A percentile compares a stretch with the other conserved stretches of the same genome.
Conservation (phyloP, 441 rosid species). For the Eutrema salsugineum region DNA sequence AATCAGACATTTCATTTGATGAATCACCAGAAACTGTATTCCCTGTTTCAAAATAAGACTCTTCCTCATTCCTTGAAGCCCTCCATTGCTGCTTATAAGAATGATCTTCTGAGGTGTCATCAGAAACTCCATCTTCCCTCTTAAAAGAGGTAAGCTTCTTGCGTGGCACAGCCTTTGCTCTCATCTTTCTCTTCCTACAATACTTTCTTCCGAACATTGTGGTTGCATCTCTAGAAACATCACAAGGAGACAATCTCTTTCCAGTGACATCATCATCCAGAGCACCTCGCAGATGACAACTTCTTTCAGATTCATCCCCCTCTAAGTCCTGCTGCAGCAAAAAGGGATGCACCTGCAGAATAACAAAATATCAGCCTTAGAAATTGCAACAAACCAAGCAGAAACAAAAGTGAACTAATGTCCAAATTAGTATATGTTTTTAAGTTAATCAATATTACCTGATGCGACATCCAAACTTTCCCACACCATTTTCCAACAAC, state of each 20-base stretch:
- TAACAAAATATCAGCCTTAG: not conserved
- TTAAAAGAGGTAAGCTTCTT: constrained; percentile 47
- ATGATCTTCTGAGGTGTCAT: constrained; percentile 53
- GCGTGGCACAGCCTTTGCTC: constrained; percentile 34
- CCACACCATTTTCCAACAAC: constrained; percentile 99
- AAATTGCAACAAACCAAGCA: not conserved
- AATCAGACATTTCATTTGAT: constrained; percentile 42
- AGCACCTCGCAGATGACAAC: constrained; percentile 28
- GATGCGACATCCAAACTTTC: constrained; percentile 98
- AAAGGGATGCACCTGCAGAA: constrained; percentile 63
- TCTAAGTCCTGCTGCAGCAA: constrained; percentile 49
- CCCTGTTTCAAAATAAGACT: constrained; percentile 39
- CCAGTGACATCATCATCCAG: constrained; percentile 47
- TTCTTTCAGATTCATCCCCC: constrained; percentile 55
- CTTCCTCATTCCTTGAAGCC: constrained; percentile 44
- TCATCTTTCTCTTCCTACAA: constrained; percentile 63
- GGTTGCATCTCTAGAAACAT: constrained; percentile 34
- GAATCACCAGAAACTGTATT: constrained; percentile 44
- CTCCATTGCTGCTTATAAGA: constrained; percentile 40
- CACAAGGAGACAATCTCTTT: constrained; percentile 33
- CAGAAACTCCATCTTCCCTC: constrained; percentile 51
- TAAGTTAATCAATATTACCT: constrained; percentile 26
- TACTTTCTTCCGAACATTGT: constrained; percentile 45
- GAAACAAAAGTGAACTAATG: not conserved
- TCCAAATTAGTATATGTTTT: constrained; percentile 3